Evolutionary conservation across 2,329 filamentous ascomycete genomes (phyloP).

Genomic region (Colletotrichum sp.): DNA sequence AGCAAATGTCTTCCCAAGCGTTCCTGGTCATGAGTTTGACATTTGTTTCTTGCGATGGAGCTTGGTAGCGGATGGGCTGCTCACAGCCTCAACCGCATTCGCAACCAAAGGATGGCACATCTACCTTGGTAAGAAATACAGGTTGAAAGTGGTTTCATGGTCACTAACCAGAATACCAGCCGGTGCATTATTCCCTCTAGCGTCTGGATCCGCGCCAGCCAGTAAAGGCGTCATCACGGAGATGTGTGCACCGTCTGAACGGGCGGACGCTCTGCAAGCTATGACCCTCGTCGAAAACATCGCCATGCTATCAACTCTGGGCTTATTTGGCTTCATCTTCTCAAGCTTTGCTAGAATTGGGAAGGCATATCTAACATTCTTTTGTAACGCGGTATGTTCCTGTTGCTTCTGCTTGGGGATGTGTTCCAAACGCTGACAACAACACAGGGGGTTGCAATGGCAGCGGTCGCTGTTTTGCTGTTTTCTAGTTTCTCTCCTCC

Average conservation of each 20-base stretch:
- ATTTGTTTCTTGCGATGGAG: background rate
- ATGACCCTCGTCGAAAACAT: background rate
- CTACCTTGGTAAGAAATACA: background rate
- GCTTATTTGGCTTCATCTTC: background rate
- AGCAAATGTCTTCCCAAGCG: background rate
- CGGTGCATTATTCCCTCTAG: background rate
- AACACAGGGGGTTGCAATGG: background rate
- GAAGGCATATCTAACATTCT: background rate
- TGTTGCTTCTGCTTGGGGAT: background rate
- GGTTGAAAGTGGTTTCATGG: rapidly evolving
- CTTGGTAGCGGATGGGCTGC: background rate
- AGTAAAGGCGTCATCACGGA: background rate
- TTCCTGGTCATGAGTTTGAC: background rate
- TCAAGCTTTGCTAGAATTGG: background rate
- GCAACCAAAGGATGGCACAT: background rate
- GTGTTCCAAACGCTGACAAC: background rate
- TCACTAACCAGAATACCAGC: background rate
- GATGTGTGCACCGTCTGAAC: background rate
- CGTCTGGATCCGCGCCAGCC: background rate
- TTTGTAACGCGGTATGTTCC: background rate
- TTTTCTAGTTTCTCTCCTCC: background rate
- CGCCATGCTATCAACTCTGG: background rate
- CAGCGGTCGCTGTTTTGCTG: background rate
- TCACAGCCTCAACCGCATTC: background rate
- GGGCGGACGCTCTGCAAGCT: background rate